phyloP scores from a whole-genome alignment of 2,329 filamentous ascomycete genomes.

The Microcyclospora tardicrescens region DNA sequence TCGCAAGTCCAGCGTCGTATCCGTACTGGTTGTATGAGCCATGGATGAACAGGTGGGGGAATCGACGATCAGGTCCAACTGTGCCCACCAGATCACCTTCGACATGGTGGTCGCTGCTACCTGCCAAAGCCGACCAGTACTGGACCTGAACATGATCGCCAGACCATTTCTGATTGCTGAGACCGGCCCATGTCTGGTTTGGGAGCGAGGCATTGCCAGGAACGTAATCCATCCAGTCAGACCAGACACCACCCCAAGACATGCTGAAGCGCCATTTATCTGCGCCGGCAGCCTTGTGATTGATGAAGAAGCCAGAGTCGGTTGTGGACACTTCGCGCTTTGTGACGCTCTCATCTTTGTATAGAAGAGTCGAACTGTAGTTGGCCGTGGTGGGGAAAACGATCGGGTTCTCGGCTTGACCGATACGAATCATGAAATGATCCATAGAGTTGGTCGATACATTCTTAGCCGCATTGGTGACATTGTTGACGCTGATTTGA shows the following conservation, averaged over 20 bases:
- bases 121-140: conserved; percentile 47
- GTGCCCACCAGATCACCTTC: conserved; percentile 41
- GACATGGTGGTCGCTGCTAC: conserved; percentile 48
- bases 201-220: conserved; percentile 38
- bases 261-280: conserved; percentile 50
- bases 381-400: conserved; percentile 45
- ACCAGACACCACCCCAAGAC: conserved; percentile 48
- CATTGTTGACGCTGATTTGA: conserved; percentile 43
- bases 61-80: conserved; percentile 32
- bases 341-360: conserved; percentile 23
- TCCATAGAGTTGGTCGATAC: conserved; percentile 41
- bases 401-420: conserved; percentile 45
- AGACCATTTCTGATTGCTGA: conserved; percentile 42
- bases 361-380: conserved; percentile 43
- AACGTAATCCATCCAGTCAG: conserved; percentile 44
- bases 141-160: conserved; percentile 51
- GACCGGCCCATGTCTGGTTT: conserved; percentile 45
- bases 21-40: conserved; percentile 52
- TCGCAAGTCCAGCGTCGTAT: conserved; percentile 46
- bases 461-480: conserved; percentile 30
- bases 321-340: conserved; percentile 17
- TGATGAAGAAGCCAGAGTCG: conserved; percentile 35
- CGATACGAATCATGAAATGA: conserved; percentile 49
- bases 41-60: conserved; percentile 50
- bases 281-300: conserved; percentile 49